Base-by-base conservation (phyloP, 805 yeast genomes). In the Vanderwaltozyma verrucispora region DNA sequence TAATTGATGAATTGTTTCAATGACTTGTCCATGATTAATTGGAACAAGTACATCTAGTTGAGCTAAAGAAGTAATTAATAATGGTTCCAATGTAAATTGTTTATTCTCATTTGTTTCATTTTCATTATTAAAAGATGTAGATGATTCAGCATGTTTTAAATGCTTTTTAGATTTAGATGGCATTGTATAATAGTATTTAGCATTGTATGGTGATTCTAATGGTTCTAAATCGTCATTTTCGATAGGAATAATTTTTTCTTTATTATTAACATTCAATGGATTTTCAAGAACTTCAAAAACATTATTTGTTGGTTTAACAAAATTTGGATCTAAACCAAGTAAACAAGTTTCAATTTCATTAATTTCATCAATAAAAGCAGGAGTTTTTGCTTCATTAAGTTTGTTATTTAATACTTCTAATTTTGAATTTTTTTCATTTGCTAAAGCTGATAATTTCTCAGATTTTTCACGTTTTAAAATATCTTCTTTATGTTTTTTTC, bases 341-440 rank as follows among this genome's bases (percentile, higher is more conserved):
- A 87, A 68, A 56, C 85, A 70, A 38, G 70, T 64, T 58, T 85
- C 83, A 51, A 89, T 80, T 45, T 79, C 65, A 44, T 69, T 68
- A 49, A 88, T 79, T 63, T 89, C 94, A 32, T 65, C 63, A 39
- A 77, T 73, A 63, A 81, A 86, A 16, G 95, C 96, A 15, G 96
- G 95, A 20, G 82, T 76, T 31, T 53, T 48, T 31, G 86, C 86
- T 42, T 75, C 80, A 35, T 75, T 71, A 65, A 82, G 73, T 51
- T 73, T 74, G 52, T 72, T 66, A 47, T 83, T 84, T 38, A 78
- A 80, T 50, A 68, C 74, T 63, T 69, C 69, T 57, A 71, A 67
- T 54, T 68, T 71, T 46, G 64, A 66, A 41, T 66, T 62, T 55
- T 69, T 72, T 43, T 69, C 71, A 45, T 67, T 69, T 32, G 56